Evolutionary conservation across 2,329 filamentous ascomycete genomes (phyloP), one percentile per base, ranked within the genome.

Genomic region (Xylogone sp.): DNA sequence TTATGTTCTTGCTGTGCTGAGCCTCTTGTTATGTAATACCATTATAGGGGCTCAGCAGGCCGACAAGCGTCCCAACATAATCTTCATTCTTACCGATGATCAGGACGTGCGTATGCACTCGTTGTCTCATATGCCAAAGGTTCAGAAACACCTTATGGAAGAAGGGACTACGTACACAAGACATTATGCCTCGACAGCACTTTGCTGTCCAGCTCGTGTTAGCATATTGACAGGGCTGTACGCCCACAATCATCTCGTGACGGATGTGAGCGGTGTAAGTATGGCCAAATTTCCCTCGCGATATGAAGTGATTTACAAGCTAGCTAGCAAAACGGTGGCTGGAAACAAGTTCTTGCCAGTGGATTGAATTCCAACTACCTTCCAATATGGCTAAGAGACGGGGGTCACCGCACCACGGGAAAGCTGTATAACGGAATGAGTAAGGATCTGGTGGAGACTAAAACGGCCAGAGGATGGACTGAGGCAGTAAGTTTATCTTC

Each of bases 281-380:
- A n/a, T n/a, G n/a, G n/a, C n/a, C n/a, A n/a, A n/a, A n/a, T n/a
- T n/a, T n/a, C n/a, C n/a, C n/a, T n/a, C n/a, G n/a, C n/a, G n/a
- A n/a, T n/a, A n/a, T n/a, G n/a, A n/a, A n/a, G n/a, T n/a, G n/a
- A n/a, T n/a, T n/a, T n/a, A n/a, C n/a, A n/a, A n/a, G n/a, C n/a
- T n/a, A n/a, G n/a, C n/a, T n/a, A n/a, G n/a, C n/a, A n/a, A n/a
- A n/a, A n/a, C n/a, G n/a, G n/a, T n/a, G n/a, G n/a, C n/a, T n/a
- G n/a, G n/a, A n/a, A n/a, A 1, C 86, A 87, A 57, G 86, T 88
- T 49, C 69, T 88, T 13, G 70, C 69, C 3, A 73, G 84, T 46
- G 84, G 85, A 0, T 73, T 81, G 52, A 87, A 88, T 52, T 76
- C 84, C 1, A 76, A 83, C 31, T 88, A 85, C 53, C 73, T 89